Evolutionary conservation across 192 early-diverging fungal genomes (phyloP), one percentile per base, ranked within the genome.

Genomic region (Geranomyces variabilis): DNA sequence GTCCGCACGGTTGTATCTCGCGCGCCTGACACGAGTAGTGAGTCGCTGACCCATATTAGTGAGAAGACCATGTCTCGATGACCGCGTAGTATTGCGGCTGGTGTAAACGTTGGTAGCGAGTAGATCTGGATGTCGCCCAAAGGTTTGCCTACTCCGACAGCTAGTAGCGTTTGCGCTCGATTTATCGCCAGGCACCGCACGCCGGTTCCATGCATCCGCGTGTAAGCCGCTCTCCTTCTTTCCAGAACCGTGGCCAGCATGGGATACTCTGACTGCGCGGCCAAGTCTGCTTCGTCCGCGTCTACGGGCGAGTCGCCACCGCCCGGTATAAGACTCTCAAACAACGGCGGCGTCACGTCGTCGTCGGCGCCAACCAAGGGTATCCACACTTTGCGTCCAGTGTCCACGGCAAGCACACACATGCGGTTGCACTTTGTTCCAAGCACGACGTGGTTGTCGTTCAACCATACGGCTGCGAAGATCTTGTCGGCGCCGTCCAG

Each of bases 11-110:
- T 77, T 26, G 63, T 53, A 34, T 79, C 74, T 4, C 90, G 79
- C 5, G 85, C 81, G 1, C 90, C 89, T 9, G 85, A 85, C 17
- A 87, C 80, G n/a, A 92, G 72, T 0, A 74, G 77, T 10, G 73
- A 74, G 63, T 92, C 88, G 22, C 77, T 70, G 2, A 86, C n/a
- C 85, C 87, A 92, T 0, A 69, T 75, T 45, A 92, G 58, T 0
- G 86, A 76, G 71, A 92, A 92, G 3, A 90, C 88, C 55, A 91
- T 78, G 66, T 91, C 90, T 30, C 66, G 60, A 66, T 92, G 90
- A 22, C 86, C 87, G 33, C 76, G 79, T 60, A 91, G 81, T 14
- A 90, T 49, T 0, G 80, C 86, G 22, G 85, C 65, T 19, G 85
- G 82, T 30, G 80, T 78, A 59, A 90, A 81, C n/a, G 73, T 69